Conservation (phyloP, 1,139 yeast species). For the Geotrichum fermentans region DNA sequence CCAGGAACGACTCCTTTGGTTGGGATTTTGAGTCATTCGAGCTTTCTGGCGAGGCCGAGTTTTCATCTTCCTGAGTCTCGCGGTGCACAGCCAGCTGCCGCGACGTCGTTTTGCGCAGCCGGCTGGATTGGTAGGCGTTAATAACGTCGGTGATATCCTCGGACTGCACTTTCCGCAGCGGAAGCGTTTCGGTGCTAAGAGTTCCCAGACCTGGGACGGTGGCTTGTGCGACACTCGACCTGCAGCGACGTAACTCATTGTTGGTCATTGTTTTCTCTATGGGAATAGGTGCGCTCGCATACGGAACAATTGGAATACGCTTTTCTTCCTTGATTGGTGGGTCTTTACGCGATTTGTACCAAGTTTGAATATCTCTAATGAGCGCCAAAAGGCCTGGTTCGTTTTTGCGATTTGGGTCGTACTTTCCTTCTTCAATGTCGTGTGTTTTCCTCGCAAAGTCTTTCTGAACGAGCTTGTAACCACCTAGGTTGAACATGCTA, state of each 20-base stretch:
- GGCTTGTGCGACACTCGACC: neutral
- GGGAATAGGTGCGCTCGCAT: too few relatives aligned
- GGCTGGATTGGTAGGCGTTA: conserved; percentile 6
- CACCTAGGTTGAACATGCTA: conserved; percentile 71
- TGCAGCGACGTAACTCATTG: too few relatives aligned
- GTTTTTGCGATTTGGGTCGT: conserved; percentile 4
- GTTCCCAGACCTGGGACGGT: conserved; percentile 12
- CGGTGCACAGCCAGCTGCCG: neutral
- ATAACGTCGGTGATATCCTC: conserved; percentile 14
- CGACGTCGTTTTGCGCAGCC: neutral
- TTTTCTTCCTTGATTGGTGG: neutral
- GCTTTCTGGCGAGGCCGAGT: neutral
- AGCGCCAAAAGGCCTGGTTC: conserved; percentile 7
- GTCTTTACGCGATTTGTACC: neutral
- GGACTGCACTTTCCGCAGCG: neutral
- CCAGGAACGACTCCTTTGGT: conserved; percentile 7
- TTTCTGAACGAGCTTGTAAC: conserved; percentile 62
- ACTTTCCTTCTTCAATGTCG: conserved; percentile 14
- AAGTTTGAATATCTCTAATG: neutral
- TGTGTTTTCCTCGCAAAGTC: conserved; percentile 45
- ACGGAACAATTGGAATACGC: neutral
- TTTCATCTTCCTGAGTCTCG: neutral
- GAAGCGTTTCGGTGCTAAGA: neutral
- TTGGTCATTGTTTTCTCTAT: too few relatives aligned
- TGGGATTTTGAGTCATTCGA: neutral